Base-by-base conservation (phyloP, 1,284 basidiomycete genomes). In the Sparassis latifolia region DNA sequence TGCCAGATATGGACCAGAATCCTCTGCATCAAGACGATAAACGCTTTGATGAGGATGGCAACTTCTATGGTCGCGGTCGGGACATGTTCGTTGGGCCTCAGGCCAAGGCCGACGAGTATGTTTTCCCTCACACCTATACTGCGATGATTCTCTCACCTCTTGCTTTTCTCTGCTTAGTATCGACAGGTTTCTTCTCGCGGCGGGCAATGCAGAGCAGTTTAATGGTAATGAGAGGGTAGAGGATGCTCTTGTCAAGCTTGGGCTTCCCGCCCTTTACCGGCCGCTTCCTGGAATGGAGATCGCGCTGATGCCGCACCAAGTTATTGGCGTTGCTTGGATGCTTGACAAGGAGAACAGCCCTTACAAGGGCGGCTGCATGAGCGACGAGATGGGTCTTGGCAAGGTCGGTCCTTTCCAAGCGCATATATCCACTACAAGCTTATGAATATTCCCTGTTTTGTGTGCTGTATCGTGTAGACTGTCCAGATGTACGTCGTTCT, bases 321-420 rank as follows among this genome's bases (percentile, higher is more conserved):
- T 77, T n/a, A 86, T 89, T 53, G 82, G 86, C 2, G 82, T 86
- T n/a, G 72, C 75, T 41, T 88, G 85, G 84, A 83, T 79, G 79
- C 52, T 82, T 9, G 67, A 77, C 20, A 76, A 80, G 61, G 81
- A 83, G 60, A 58, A 50, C 33, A 66, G 67, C 12, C 64, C 71
- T 33, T 66, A 77, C 51, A 73, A 66, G 55, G 82, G 82, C 55
- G 90, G 90, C 38, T 42, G 38, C 48, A 10, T 49, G 50, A 82
- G 79, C 28, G 92, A 96, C 64, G 92, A 96, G 63, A 94, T 95
- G 92, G 89, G 87, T 67, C 76, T 90, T 46, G 86, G 86, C 77
- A 61, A 46, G 58, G 51, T 50, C 1, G 2, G 35, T n/a, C 7
- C 7, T 10, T 42, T 4, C 27, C 29, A 42, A 7, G 9, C 42